Conservation (phyloP, 306 rosid species). For the Elaeagnus macrophylla region DNA sequence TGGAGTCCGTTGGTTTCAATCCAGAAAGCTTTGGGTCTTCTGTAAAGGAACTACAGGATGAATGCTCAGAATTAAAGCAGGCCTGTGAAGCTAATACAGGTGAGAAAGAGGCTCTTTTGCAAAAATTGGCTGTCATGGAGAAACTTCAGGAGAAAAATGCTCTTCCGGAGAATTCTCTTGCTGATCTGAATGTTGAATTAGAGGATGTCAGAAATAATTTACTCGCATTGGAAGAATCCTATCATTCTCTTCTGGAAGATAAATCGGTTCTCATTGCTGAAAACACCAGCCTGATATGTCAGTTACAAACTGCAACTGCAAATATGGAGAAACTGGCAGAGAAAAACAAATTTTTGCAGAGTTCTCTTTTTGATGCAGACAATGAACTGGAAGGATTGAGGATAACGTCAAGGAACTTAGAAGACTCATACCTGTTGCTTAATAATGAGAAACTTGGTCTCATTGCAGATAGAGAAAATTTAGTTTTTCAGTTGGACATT, state of each 20-base stretch:
- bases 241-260: conserved; percentile 52
- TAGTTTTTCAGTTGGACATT: conserved; percentile 48
- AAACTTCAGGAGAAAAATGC: conserved; percentile 65
- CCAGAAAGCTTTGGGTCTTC: conserved; percentile 52
- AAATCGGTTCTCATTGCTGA: conserved; percentile 60
- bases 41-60: conserved; percentile 60
- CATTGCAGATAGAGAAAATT: conserved; percentile 47
- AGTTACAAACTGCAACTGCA: conserved; percentile 48
- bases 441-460: conserved; percentile 58
- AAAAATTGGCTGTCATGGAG: conserved; percentile 61
- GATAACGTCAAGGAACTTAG: conserved; percentile 46
- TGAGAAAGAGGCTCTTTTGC: conserved; percentile 56
- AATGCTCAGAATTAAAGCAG: conserved; percentile 59
- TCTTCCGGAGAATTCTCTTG: conserved; percentile 70
- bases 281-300: conserved; percentile 57
- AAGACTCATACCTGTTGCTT: conserved; percentile 49
- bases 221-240: conserved; percentile 52
- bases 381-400: conserved; percentile 70
- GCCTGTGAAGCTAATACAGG: conserved; percentile 42
- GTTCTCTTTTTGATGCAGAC: conserved; percentile 68
- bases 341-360: conserved; percentile 66
- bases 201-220: conserved; percentile 56
- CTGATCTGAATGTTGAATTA: conserved; percentile 68
- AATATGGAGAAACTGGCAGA: conserved; percentile 52
- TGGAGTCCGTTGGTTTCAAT: conserved; percentile 59